Conservation (phyloP, 78 protist species). For the Salpingoeca rosetta region DNA sequence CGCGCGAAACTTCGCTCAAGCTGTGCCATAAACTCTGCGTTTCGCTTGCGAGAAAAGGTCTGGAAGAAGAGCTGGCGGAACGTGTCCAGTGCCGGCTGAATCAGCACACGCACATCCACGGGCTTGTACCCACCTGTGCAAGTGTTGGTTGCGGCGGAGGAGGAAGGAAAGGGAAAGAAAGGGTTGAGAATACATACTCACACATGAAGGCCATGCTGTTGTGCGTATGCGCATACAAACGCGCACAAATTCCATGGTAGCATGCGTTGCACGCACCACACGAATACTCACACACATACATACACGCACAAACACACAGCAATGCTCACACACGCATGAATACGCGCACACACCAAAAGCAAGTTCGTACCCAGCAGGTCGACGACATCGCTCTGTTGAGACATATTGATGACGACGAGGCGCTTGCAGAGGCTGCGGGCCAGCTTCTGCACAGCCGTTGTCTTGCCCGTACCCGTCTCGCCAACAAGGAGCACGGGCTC, state of each 20-base stretch:
- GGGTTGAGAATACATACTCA: too few relatives aligned
- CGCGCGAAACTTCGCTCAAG: neutral
- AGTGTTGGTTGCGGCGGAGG: too few relatives aligned
- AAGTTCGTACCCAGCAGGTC: too few relatives aligned
- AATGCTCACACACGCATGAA: too few relatives aligned
- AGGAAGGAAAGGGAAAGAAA: too few relatives aligned
- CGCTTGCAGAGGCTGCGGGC: slow-evolving; percentile 55
- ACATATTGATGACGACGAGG: slow-evolving; percentile 80
- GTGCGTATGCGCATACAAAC: too few relatives aligned
- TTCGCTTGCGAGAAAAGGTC: slow-evolving; percentile 47
- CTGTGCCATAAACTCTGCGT: slow-evolving; percentile 34
- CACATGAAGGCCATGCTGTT: too few relatives aligned
- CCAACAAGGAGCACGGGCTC: slow-evolving; percentile 89
- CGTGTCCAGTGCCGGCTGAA: slow-evolving; percentile 39
- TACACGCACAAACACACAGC: too few relatives aligned
- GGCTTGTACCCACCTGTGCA: slow-evolving; percentile 98
- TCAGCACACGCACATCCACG: slow-evolving; percentile 61
- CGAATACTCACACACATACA: too few relatives aligned
- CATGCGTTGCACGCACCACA: too few relatives aligned
- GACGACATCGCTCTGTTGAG: slow-evolving; percentile 87
- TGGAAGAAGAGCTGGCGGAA: slow-evolving; percentile 45
- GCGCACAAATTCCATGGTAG: too few relatives aligned
- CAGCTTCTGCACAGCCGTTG: slow-evolving; percentile 86
- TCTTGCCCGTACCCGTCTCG: slow-evolving; percentile 98
- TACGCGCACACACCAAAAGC: too few relatives aligned